These are phyloP conservation scores for Pneumocystis canis DNA, from an alignment of 1,139 yeast species.

Conservation along the genomic window DNA sequence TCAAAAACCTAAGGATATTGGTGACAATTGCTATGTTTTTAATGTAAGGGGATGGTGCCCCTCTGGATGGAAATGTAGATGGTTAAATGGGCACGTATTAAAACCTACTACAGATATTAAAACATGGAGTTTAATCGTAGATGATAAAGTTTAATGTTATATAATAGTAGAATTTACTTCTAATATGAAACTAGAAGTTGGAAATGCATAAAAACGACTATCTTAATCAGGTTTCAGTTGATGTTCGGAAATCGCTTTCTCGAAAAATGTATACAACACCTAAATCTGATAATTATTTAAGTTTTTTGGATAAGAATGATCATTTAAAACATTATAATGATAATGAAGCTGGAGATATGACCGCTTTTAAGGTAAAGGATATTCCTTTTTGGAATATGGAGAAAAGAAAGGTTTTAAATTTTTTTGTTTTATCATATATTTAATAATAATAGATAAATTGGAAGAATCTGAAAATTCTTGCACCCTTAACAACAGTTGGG, in stretches of 20 bases:
- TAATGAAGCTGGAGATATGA: constrained; percentile 10
- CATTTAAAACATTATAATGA: constrained; percentile 11
- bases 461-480: constrained; percentile 64
- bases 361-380: constrained; percentile 5
- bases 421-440: constrained; percentile 1
- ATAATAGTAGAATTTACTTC: constrained; percentile 30
- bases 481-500: constrained; percentile 95
- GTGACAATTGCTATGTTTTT: constrained; percentile 71
- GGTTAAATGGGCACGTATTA: constrained; percentile 33
- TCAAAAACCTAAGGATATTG: constrained; percentile 56
- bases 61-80: constrained; percentile 80
- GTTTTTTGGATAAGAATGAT: constrained; percentile 15
- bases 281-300: constrained; percentile 7
- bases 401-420: constrained; percentile 32
- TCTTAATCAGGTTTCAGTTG: constrained; percentile 46
- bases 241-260: constrained; percentile 40
- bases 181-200: constrained; percentile 30
- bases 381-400: constrained; percentile 26
- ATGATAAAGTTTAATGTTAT: constrained; percentile 41
- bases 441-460: constrained; percentile 33
- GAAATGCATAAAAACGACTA: constrained; percentile 38
- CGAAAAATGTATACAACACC: constrained; percentile 20
- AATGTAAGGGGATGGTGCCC: constrained; percentile 79
- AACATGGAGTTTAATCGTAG: neutral
- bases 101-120: neutral